Base-by-base conservation (phyloP, 345 rosid species). In the Xanthoceras sorbifolium region DNA sequence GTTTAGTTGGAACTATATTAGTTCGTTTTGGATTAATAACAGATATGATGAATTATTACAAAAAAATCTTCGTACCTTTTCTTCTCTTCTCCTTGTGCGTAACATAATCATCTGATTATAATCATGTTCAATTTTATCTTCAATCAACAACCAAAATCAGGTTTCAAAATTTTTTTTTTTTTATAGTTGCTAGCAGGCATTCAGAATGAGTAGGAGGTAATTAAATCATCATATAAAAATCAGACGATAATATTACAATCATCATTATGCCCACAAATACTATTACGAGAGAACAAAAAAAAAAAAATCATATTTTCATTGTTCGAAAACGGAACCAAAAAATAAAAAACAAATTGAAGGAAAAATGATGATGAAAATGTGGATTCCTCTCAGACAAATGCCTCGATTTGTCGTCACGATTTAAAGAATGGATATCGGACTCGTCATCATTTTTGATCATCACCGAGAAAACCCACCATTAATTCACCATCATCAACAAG, bases 141-240 rank as follows among this genome's bases (percentile, higher is more conserved):
- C 9, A 65, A 34, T 3, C 15, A 34, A 48, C 18, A 36, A 34
- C 12, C 2, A 31, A 18, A 32, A 36, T 26, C 31, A 48, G 20
- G 6, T 48, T 48, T 1, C 9, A 57, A 57, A 6, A 55, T n/a
- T 9, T n/a, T 2, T 26, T 6, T 12, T 3, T 28, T 61, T 26
- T 7, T 22, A 6, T 1, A 7, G 1, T 9, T 26, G 25, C 1
- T 34, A 7, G 28, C 50, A 54, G 78, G 84, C 88, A 87, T 67
- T 89, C 87, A 87, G 92, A 85, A 85, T 87, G 90, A 87, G 90
- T 87, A 87, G 89, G 89, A 89, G 90, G 84, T 82, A 14, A 72
- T 73, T 68, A 26, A 78, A 64, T 86, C 90, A 44, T 77, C 85
- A 60, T 48, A 50, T 48, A 23, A 50, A 75, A 63, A 78, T 82